Evolutionary conservation across 2,329 filamentous ascomycete genomes (phyloP).

Genomic region (Colletotrichum lupini): DNA sequence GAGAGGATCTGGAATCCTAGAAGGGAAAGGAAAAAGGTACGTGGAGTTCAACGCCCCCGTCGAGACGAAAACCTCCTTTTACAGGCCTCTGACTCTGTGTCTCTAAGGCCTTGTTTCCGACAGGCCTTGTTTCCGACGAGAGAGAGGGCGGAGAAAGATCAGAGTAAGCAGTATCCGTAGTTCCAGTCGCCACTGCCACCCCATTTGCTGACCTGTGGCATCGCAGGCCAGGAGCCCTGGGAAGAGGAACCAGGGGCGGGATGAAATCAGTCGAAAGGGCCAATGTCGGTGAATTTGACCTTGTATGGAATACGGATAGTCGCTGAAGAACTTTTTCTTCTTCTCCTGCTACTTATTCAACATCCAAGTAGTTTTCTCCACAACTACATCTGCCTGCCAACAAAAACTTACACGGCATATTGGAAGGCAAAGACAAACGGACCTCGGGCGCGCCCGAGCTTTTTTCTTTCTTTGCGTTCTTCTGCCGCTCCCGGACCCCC

Average conservation of each 20-base stretch:
- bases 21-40: too few relatives aligned
- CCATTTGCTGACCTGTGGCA: not conserved
- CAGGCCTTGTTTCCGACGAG: not conserved
- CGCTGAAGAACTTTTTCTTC: not conserved
- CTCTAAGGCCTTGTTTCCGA: not conserved
- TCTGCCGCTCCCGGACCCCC: not conserved
- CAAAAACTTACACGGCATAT: not conserved
- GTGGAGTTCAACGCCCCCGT: not conserved
- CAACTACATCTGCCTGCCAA: not conserved
- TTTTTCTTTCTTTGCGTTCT: not conserved
- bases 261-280: not conserved
- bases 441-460: too few relatives aligned
- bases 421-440: too few relatives aligned
- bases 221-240: not conserved
- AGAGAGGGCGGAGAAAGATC: not conserved
- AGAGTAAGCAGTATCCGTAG: not conserved
- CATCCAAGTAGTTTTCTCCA: not conserved
- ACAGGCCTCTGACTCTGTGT: not conserved
- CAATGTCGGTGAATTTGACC: not conserved
- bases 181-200: not conserved
- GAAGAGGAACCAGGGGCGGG: not conserved
- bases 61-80: not conserved
- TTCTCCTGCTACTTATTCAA: not conserved
- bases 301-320: not conserved
- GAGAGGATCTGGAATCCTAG: not conserved